Evolutionary conservation across 129 eudicot genomes (phyloP).

Genomic region (Saussurea involucrata): DNA sequence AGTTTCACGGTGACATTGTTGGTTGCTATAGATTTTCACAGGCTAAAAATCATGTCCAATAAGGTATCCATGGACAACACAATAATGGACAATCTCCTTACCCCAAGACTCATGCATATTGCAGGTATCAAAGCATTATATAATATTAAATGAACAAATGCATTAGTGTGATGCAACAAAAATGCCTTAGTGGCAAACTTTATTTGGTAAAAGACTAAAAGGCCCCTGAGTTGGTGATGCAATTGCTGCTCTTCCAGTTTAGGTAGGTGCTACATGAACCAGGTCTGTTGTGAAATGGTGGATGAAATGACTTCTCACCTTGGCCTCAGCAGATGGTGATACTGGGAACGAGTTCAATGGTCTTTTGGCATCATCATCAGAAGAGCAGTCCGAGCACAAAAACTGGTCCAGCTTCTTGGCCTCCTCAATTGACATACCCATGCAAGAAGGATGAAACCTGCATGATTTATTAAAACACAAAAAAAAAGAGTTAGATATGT

Average conservation of each 20-base stretch:
- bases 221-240: not conserved
- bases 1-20: no score
- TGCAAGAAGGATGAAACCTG: conserved; percentile 98
- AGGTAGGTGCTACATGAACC: not conserved
- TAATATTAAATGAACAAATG: no score
- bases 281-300: not conserved
- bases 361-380: conserved; percentile 72
- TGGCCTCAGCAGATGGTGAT: conserved; percentile 53
- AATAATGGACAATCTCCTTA: no score
- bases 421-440: conserved; percentile 97
- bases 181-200: no score
- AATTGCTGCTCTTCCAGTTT: not conserved
- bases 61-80: no score
- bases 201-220: not conserved
- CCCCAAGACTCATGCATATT: no score
- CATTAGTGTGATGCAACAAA: no score
- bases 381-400: conserved; percentile 78
- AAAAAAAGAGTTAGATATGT: not conserved
- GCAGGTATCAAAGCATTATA: no score
- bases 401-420: conserved; percentile 88
- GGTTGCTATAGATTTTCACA: no score
- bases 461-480: not conserved
- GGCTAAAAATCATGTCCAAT: not conserved
- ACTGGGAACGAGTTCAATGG: conserved; percentile 56
- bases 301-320: conserved; percentile 44